Evolutionary conservation across 306 rosid genomes (phyloP).

Genomic region (Prosopis cineraria): DNA sequence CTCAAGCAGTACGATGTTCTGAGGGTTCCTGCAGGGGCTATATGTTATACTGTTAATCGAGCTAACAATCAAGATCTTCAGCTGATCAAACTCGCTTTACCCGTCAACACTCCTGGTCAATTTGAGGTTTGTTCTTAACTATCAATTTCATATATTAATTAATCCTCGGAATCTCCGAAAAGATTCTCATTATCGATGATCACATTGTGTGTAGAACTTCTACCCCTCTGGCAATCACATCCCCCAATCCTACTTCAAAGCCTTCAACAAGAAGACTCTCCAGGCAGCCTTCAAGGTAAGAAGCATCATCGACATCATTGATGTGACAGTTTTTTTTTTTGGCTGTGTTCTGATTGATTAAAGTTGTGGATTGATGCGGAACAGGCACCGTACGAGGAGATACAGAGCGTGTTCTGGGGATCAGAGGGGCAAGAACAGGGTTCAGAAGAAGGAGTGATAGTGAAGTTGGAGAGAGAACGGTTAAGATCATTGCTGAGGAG

Average conservation of each 20-base stretch:
- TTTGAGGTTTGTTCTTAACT: conserved; percentile 17
- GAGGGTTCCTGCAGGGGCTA: not conserved
- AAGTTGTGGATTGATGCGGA: not conserved
- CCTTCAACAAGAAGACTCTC: conserved; percentile 30
- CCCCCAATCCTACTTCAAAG: conserved; percentile 31
- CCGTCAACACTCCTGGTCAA: not conserved
- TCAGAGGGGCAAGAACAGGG: not conserved
- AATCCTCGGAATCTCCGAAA: not conserved
- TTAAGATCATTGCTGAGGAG: conserved; percentile 13
- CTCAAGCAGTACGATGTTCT: not conserved
- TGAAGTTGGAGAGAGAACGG: conserved; percentile 24
- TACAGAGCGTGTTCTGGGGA: conserved; percentile 27
- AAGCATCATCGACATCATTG: not conserved
- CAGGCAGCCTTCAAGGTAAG: conserved; percentile 43
- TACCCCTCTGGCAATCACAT: not conserved
- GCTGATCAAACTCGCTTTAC: not conserved
- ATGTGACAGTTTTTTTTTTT: too few relatives aligned
- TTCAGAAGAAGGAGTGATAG: conserved; percentile 30
- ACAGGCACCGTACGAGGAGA: conserved; percentile 29
- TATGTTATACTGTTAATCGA: not conserved
- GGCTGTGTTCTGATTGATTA: not conserved
- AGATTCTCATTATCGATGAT: not conserved
- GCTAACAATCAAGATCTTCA: not conserved
- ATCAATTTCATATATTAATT: not conserved
- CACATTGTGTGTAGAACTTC: conserved; percentile 30